Percentiles rank a stretch among this genome's conserved stretches.
Conservation (phyloP, 1,139 yeast genomes). For the Diutina neorugosa region DNA sequence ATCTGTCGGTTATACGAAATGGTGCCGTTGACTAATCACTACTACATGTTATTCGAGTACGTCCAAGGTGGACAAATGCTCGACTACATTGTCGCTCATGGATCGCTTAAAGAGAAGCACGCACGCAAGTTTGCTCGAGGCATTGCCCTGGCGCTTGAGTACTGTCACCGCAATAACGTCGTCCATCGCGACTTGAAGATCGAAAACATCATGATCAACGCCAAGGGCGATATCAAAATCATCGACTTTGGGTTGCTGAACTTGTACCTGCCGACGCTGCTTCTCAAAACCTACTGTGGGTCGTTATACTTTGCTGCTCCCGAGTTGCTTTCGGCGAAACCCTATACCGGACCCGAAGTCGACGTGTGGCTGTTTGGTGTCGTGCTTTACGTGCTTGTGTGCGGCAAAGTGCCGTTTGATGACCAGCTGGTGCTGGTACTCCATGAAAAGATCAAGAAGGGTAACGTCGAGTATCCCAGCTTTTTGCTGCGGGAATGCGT, state of each 20-base stretch:
- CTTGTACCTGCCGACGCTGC: constrained; percentile 57
- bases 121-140: constrained; percentile 95
- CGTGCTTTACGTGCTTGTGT: constrained; percentile 83
- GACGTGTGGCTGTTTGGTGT: constrained; percentile 99
- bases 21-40: constrained; percentile 94
- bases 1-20: constrained; percentile 89
- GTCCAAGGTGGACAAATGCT: constrained; percentile 97
- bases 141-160: constrained; percentile 89
- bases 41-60: constrained; percentile 92
- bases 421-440: constrained; percentile 87
- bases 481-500: constrained; percentile 73
- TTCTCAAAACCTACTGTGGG: constrained; percentile 92
- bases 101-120: constrained; percentile 83
- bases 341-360: constrained; percentile 93
- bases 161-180: constrained; percentile 85
- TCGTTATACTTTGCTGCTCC: constrained; percentile 98
- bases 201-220: constrained; percentile 90
- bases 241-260: constrained; percentile 95
- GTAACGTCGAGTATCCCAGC: constrained; percentile 84
- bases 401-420: constrained; percentile 97
- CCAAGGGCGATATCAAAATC: constrained; percentile 86
- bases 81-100: constrained; percentile 95
- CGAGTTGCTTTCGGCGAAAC: constrained; percentile 82
- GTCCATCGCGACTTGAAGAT: constrained; percentile 95
- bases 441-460: constrained; percentile 89